A percentile compares a stretch with the other conserved stretches of the same genome.
These are phyloP conservation scores for Hyphopichia pseudoburtonii DNA, from an alignment of 1,139 yeast species.

Conservation along the genomic window DNA sequence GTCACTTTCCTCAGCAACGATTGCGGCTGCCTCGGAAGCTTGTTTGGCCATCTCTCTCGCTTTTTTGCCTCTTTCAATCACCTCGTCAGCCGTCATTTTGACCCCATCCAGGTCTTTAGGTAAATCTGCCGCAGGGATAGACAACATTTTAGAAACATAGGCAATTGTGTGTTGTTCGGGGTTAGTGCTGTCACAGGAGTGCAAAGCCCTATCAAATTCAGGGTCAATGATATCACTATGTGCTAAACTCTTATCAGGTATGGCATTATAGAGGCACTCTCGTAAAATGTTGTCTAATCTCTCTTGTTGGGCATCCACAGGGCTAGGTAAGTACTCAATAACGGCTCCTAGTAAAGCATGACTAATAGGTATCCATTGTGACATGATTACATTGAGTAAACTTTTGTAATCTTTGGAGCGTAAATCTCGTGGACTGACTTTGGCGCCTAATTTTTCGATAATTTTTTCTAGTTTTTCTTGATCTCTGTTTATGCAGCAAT, in stretches of 20 bases:
- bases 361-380: constrained; percentile 94
- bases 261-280: constrained; percentile 45
- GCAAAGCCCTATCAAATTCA: constrained; percentile 54
- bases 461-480: constrained; percentile 74
- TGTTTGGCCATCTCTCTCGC: constrained; percentile 71
- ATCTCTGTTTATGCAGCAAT: constrained; percentile 64
- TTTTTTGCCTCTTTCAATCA: constrained; percentile 62
- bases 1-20: constrained; percentile 18
- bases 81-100: constrained; percentile 53
- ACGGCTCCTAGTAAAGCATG: constrained; percentile 83
- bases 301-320: constrained; percentile 67
- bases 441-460: constrained; percentile 65
- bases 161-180: constrained; percentile 66
- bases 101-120: constrained; percentile 51
- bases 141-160: constrained; percentile 85
- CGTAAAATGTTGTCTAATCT: constrained; percentile 70
- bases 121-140: constrained; percentile 77
- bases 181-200: constrained; percentile 53
- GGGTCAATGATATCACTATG: constrained; percentile 41
- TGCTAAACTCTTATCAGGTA: constrained; percentile 34
- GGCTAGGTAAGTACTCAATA: constrained; percentile 83
- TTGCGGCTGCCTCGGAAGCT: constrained; percentile 63
- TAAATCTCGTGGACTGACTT: constrained; percentile 72
- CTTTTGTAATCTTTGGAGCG: constrained; percentile 74
- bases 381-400: constrained; percentile 67